Percentiles rank a stretch among this genome's conserved stretches.
These are phyloP conservation scores for Macadamia integrifolia DNA, from an alignment of 164 flowering plant species.

Conservation along the genomic window DNA sequence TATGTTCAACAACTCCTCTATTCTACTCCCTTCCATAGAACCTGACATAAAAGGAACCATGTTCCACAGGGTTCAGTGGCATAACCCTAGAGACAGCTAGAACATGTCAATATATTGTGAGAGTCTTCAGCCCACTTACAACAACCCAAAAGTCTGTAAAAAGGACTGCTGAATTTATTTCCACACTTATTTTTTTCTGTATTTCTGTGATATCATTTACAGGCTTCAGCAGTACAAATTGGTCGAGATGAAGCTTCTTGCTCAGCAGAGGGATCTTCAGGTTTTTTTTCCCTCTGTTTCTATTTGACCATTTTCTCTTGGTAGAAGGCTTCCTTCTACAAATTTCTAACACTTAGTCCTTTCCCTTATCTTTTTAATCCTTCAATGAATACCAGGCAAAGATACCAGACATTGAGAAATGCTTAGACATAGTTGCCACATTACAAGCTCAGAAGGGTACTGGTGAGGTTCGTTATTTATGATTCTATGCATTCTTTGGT, in stretches of 20 bases:
- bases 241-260: constrained; percentile 89
- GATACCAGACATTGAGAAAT: constrained; percentile 96
- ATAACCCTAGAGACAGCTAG: too few relatives aligned
- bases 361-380: background rate
- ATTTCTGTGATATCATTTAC: constrained; percentile 10
- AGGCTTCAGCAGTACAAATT: constrained; percentile 83
- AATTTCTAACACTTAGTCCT: background rate
- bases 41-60: too few relatives aligned
- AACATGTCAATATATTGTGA: too few relatives aligned
- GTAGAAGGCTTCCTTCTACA: too few relatives aligned
- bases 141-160: too few relatives aligned
- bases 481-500: constrained; percentile 2
- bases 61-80: too few relatives aligned
- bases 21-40: too few relatives aligned
- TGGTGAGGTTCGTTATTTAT: constrained; percentile 79
- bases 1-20: too few relatives aligned
- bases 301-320: background rate
- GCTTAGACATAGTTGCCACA: constrained; percentile 77
- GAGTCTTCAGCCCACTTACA: too few relatives aligned
- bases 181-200: background rate
- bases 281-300: constrained; percentile 6
- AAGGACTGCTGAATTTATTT: too few relatives aligned
- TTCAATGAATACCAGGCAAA: constrained; percentile 55
- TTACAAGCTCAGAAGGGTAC: constrained; percentile 84
- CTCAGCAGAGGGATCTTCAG: constrained; percentile 89